Conservation (phyloP, 2,329 filamentous ascomycete genomes). For the Beauveria sp. region DNA sequence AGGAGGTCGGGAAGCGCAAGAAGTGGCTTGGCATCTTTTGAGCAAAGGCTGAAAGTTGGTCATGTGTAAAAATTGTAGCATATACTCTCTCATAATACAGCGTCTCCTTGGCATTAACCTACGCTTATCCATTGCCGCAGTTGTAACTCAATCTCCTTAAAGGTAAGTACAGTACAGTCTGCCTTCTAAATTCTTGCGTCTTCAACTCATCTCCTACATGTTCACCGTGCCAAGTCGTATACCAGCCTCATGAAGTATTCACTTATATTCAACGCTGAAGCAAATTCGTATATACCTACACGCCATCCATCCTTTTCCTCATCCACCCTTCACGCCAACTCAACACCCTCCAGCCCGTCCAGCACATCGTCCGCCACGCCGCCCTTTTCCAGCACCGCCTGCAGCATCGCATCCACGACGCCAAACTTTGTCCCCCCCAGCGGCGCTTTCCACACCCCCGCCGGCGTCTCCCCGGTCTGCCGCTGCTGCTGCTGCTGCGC, state of each 20-base stretch:
- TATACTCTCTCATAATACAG: not conserved
- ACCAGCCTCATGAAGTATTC: not conserved
- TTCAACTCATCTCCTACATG: too few species aligned
- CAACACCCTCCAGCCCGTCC: conserved; percentile 69
- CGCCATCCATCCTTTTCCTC: not conserved
- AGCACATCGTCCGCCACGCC: conserved; percentile 84
- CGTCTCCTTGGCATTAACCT: not conserved
- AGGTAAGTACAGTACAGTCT: too few species aligned
- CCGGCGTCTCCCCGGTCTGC: conserved; percentile 45
- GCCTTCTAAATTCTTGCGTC: too few species aligned
- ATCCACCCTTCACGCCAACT: conserved; percentile 43
- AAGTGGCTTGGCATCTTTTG: conserved; percentile 83
- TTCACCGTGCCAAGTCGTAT: too few species aligned
- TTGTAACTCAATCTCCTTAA: too few species aligned
- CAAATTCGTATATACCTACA: not conserved
- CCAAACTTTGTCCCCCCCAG: conserved; percentile 73
- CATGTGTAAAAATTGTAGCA: not conserved
- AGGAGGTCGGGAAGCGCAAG: conserved; percentile 41
- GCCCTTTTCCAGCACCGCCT: conserved; percentile 65
- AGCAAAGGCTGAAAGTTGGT: conserved; percentile 12
- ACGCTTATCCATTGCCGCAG: too few species aligned
- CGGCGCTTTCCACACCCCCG: conserved; percentile 80
- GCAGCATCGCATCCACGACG: conserved; percentile 66
- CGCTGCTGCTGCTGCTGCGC: conserved; percentile 35
- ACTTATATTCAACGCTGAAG: not conserved